Evolutionary conservation across 2,329 filamentous ascomycete genomes (phyloP).

Genomic region (Trichoderma hamatum): DNA sequence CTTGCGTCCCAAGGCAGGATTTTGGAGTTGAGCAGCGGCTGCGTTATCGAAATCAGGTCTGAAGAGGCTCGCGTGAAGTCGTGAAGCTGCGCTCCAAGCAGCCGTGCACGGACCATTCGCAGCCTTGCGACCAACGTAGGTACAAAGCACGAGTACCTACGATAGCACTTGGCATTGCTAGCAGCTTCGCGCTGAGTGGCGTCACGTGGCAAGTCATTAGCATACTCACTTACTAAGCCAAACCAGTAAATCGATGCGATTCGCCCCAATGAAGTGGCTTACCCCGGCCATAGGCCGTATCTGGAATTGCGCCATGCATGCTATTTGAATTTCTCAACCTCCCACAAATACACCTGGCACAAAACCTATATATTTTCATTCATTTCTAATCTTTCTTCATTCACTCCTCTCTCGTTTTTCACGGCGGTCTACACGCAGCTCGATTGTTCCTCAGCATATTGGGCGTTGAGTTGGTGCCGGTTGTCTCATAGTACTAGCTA

Average conservation of each 20-base stretch:
- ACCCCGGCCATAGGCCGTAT: not conserved
- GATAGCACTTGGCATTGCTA: too few relatives aligned
- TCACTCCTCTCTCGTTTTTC: not conserved
- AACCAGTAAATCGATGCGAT: not conserved
- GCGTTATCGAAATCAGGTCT: constrained; percentile 8
- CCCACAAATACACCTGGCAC: constrained; percentile 12
- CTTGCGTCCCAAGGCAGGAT: not conserved
- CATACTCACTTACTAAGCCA: not conserved
- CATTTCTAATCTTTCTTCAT: not conserved
- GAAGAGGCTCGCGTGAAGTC: constrained; percentile 25
- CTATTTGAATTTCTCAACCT: constrained; percentile 7
- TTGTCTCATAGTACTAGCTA: not conserved
- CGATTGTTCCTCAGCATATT: not conserved
- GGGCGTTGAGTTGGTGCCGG: not conserved
- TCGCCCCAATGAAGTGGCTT: not conserved
- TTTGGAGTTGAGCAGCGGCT: constrained; percentile 12
- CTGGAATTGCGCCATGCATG: constrained; percentile 16
- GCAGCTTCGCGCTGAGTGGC: not conserved
- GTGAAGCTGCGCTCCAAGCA: constrained; percentile 24
- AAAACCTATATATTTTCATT: not conserved
- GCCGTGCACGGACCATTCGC: constrained; percentile 24
- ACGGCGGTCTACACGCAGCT: not conserved
- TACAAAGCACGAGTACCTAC: not conserved
- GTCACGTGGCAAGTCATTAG: constrained; percentile 7
- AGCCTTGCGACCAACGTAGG: constrained; percentile 17